Base-by-base conservation (phyloP, 441 rosid genomes). In the Pelargonium fulgidum region DNA sequence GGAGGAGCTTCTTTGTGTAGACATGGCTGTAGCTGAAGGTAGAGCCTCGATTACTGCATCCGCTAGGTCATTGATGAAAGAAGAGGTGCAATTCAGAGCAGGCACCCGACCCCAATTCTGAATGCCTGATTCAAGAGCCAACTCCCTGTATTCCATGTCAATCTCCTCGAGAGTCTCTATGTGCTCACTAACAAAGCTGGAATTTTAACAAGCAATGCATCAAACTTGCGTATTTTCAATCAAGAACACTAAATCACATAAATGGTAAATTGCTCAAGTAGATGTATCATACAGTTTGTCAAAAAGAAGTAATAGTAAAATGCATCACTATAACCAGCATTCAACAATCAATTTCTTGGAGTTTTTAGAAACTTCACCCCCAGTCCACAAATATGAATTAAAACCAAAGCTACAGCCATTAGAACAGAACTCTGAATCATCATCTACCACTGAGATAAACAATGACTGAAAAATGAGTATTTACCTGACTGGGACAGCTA, bases 51-150 rank as follows among this genome's bases (percentile, higher is more conserved):
- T 74, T 29, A 91, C 92, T 14, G 92, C 97, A 78, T 91, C 97
- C 14, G 99, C 96, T 67, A 94, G 78, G 79, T 94, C 97, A 1
- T 82, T 76, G 71, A 94, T 90, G 86, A 92, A 94, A 6, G 98
- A 87, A 11, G 89, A 26, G 11, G 88, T 89, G 69, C 92, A 89
- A 67, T 85, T 87, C 52, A 94, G 82, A 29, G 99, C 99, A 1
- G 99, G 96, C 4, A 94, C 97, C 2, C 94, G 87, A 0, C 96
- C 99, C 96, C 99, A 94, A 36, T 94, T 94, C 77, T 88, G 84
- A 52, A 94, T 74, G 48, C 97, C 97, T 3, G 96, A 91, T 80
- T 91, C 89, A 2, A 94, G 81, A 59, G 97, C 96, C 79, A 94
- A 74, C 44, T 94, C 85, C 76, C 81, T 87, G 74, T 94, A 94